Base-by-base conservation (phyloP, 805 yeast genomes). In the Cyberlindnera lachancei region DNA sequence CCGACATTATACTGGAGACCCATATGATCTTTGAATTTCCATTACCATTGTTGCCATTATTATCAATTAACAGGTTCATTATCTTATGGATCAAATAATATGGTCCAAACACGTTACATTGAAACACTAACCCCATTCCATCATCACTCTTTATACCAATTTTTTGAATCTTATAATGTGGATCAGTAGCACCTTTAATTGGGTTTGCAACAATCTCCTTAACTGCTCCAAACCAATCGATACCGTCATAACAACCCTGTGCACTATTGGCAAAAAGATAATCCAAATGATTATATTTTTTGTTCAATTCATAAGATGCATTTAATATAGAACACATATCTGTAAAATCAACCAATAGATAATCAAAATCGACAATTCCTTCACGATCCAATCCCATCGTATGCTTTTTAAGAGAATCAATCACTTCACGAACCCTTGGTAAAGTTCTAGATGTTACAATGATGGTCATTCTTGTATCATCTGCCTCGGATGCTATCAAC, bases 41-140 rank as follows among this genome's bases (percentile, higher is more conserved):
- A 3, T 58, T 53, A 8, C 57, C 42, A n/a, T n/a, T n/a, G n/a
- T n/a, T n/a, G n/a, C n/a, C n/a, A n/a, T n/a, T n/a, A n/a, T n/a
- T n/a, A n/a, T n/a, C n/a, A n/a, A n/a, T n/a, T n/a, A 88, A 58
- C 23, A 74, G 57, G 3, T 73, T 73, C 24, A 65, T 55, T 15
- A 90, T 58, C 41, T 72, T 76, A 44, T 81, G 83, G 33, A 88
- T 66, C 33, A 92, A 61, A 55, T 78, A 92, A 61, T 83, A 88
- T 3, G 97, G 97, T 0, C 95, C 95, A 59, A 92, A 85, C n/a
- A 90, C 95, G 52, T 92, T 92, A 5, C 92, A 94, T 58, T 92
- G 95, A 62, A 90, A 92, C 4, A 87, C 86, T 19, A 82, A 61
- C 2, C 97, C 96, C 64, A 90, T 46, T 0, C 74, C 87, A 56